Percentiles rank a stretch among this genome's conserved stretches.
These are phyloP conservation scores for Trichomonas gallinae DNA, from an alignment of 208 protist genomes.

Conservation along the genomic window DNA sequence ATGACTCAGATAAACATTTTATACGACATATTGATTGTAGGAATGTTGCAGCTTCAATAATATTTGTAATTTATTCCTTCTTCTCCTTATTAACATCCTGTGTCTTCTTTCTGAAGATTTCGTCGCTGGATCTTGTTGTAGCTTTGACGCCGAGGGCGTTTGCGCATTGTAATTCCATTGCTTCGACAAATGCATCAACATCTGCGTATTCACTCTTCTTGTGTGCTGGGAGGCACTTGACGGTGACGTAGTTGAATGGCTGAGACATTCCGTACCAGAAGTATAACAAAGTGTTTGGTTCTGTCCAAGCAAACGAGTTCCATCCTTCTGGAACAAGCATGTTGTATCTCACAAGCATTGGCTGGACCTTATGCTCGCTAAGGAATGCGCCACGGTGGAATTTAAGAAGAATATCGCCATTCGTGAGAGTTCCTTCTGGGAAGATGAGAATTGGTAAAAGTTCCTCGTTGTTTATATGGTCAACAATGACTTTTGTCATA, in stretches of 20 bases:
- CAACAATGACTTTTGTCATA: neutral
- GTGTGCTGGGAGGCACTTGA: neutral
- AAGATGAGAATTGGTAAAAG: neutral
- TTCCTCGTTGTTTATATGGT: neutral
- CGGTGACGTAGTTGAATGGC: neutral
- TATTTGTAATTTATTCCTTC: neutral
- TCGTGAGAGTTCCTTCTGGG: neutral
- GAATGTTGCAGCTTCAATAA: too few species aligned
- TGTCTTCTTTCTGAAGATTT: neutral
- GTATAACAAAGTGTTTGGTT: neutral
- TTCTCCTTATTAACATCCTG: neutral
- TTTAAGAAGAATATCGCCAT: neutral
- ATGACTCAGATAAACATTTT: too few species aligned
- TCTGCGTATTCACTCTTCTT: neutral
- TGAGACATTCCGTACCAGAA: neutral
- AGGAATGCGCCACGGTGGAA: constrained; percentile 17
- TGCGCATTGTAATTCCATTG: neutral
- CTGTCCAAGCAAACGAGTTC: neutral
- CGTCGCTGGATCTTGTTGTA: neutral
- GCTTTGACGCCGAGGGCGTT: neutral
- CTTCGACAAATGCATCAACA: neutral
- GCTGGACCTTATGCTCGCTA: neutral
- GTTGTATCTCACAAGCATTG: neutral
- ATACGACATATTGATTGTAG: too few species aligned
- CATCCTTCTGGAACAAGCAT: neutral